phyloP scores from a whole-genome alignment of 192 early-diverging fungal species.

The Coemansia umbellata region DNA sequence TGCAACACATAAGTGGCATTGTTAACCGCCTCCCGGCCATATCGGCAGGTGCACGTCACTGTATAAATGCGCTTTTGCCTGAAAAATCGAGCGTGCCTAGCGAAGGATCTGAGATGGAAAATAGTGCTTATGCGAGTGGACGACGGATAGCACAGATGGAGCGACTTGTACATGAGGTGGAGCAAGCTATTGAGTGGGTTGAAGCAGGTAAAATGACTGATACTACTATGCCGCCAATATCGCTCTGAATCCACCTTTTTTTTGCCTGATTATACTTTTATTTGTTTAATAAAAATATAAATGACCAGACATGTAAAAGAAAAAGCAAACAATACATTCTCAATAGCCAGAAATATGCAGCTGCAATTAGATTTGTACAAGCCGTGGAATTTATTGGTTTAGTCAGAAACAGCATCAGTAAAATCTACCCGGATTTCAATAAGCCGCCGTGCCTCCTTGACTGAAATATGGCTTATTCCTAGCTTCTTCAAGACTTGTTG shows the following conservation, averaged over 20 bases:
- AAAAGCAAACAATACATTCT: constrained; percentile 1
- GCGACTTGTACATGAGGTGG: constrained; percentile 27
- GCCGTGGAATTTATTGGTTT: too few species aligned
- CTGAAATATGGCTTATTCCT: constrained; percentile 20
- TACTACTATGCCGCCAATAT: not conserved
- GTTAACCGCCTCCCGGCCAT: constrained; percentile 28
- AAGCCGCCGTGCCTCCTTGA: constrained; percentile 28
- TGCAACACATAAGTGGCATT: constrained; percentile 24
- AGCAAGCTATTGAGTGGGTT: constrained; percentile 21
- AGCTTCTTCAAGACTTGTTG: constrained; percentile 27
- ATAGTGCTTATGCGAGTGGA: not conserved
- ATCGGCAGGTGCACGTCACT: constrained; percentile 22
- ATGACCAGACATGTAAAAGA: too few species aligned
- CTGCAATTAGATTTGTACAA: too few species aligned
- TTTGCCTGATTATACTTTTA: not conserved
- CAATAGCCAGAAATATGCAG: too few species aligned
- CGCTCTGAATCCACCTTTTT: not conserved
- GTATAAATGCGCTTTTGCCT: not conserved
- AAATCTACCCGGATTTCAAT: constrained; percentile 27
- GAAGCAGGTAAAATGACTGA: not conserved
- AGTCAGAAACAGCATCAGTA: not conserved
- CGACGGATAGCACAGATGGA: constrained; percentile 41
- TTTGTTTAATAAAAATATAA: not conserved
- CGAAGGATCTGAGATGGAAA: not conserved
- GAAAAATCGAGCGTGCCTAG: too few species aligned